Base-by-base conservation (phyloP, 1,139 yeast species). In the Geotrichum siamense region DNA sequence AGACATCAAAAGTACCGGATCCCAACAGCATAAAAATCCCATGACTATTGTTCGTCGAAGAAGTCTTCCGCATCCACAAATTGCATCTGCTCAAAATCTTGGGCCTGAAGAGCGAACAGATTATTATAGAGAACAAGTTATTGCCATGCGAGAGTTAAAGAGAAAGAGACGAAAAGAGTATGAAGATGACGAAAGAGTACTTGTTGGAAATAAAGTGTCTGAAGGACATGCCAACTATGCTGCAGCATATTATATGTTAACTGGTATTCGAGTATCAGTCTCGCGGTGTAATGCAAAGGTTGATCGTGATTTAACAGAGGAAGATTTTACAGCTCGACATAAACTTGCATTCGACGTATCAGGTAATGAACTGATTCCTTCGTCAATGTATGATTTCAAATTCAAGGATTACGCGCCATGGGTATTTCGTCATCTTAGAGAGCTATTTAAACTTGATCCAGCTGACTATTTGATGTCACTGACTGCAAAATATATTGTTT, bases 401-500 rank as follows among this genome's bases (percentile, higher is more conserved):
- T 93, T 93, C 63, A 93, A 93, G 65, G 98, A 93, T 62, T 93
- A 93, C 62, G 76, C 91, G 25, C 99, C 99, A 0, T 86, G 83
- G 64, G 96, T 93, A 2, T 93, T 93, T 60, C 70, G 97, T 39
- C 95, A 86, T 55, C 67, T 93, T 48, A 69, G 98, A 44, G 70
- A 75, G 9, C 61, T 77, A 34, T 93, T 93, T 65, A 87, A 89
- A 15, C 72, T 93, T 25, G 97, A 91, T 58, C 96, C 95, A 1
- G 97, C 96, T 0, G 98, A 93, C 63, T 93, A 93, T 63, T 71
- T 93, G 49, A 81, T 91, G 56, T 85, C 96, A 1, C 72, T 93
- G 52, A 89, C 97, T 0, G 91, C 96, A 16, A 87, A 87, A 62
- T 91, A 89, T 58, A 85, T 93, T 52, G 73, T 93, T 38, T 82